A percentile compares a stretch with the other conserved stretches of the same genome.
Conservation (phyloP, 192 early-diverging fungal genomes). For the Gonapodya prolifera region DNA sequence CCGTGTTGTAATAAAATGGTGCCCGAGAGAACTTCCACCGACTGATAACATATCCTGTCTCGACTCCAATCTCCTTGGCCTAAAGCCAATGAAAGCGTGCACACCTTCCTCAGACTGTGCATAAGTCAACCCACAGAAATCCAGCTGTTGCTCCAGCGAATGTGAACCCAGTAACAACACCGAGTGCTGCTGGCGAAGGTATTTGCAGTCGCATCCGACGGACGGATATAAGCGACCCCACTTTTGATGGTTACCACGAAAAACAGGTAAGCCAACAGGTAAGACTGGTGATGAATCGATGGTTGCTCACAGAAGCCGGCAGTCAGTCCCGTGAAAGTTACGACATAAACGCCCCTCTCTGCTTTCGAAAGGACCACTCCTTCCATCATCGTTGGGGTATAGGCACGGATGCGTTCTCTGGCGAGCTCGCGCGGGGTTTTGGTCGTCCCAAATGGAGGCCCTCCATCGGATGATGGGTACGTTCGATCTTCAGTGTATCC, state of each 20-base stretch:
- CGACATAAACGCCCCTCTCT: neutral
- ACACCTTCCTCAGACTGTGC: too few species aligned
- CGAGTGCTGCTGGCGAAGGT: neutral
- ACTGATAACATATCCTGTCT: neutral
- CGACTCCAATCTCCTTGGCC: neutral
- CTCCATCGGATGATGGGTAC: too few species aligned
- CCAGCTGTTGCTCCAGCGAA: neutral
- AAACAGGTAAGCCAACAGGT: neutral
- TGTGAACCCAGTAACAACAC: neutral
- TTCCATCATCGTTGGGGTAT: neutral
- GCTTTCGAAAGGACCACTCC: neutral
- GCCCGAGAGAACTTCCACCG: neutral
- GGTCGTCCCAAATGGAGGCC: too few species aligned
- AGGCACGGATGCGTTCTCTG: neutral
- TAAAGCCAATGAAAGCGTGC: neutral
- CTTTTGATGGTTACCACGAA: neutral
- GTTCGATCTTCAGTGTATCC: too few species aligned
- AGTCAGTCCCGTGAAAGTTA: neutral
- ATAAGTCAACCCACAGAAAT: neutral
- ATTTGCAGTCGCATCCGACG: neutral
- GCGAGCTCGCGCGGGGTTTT: neutral
- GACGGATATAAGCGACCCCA: neutral
- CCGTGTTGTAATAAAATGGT: neutral
- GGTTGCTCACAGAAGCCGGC: neutral
- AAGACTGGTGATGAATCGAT: neutral